Base-by-base conservation (phyloP, 148 eudicot genomes). In the Talinum fruticosum region DNA sequence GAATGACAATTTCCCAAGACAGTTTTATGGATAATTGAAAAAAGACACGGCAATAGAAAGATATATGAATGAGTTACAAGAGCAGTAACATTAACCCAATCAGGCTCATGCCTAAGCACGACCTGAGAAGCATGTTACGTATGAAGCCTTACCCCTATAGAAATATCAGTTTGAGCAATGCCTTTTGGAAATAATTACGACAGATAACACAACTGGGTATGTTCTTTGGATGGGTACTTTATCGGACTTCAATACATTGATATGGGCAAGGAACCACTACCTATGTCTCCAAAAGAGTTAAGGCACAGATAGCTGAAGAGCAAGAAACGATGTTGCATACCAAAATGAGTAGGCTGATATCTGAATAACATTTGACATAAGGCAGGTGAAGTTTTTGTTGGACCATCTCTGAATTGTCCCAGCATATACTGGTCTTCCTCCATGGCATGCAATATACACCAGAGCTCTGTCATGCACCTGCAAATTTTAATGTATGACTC, bases 391-490 rank as follows among this genome's bases (percentile, higher is more conserved):
- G 88, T 78, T 90, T 71, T 79, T 84, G 84, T 88, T 92, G 66
- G 93, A 89, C 97, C 97, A 89, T 87, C 98, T 89, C 78, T 87
- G 86, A 44, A 87, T 83, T 53, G 73, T 85, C 41, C 90, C 99
- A 72, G 84, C 86, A 75, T 87, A 88, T 54, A 76, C 85, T 69
- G 94, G 90, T 80, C 86, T 86, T 78, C n/a, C 82, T 72, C 75
- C 83, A 76, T 74, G 76, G 83, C 99, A 95, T 54, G 89, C 81
- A 78, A 91, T 67, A 71, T 87, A 95, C 49, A 95, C 94, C 81
- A 89, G 99, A 80, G 96, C 99, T 84, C 99, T 91, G 79, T 95
- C 99, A 84, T 90, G 96, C 66, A 93, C 93, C 97, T 93, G 87
- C 74, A 75, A 72, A 68, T 47, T 45, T 72, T 18, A 75, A 78